Evolutionary conservation across 495 filamentous ascomycete species (phyloP).

Genomic region (Trichocladium antarcticum): DNA sequence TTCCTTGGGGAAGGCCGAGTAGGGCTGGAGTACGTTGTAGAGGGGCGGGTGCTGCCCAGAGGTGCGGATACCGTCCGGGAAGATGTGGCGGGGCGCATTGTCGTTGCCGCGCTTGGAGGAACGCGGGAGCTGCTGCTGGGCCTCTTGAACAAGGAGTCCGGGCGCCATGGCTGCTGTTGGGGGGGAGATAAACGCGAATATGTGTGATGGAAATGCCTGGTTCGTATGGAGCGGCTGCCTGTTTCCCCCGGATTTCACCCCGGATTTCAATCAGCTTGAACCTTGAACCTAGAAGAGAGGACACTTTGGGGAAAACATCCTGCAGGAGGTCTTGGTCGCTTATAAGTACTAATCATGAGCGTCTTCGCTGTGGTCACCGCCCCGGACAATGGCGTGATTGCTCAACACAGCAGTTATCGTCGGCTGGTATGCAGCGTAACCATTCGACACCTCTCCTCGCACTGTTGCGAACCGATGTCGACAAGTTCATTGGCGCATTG

Average conservation of each 20-base stretch:
- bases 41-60: slow-evolving; percentile 73
- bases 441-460: background rate
- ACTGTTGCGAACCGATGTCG: background rate
- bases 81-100: slow-evolving; percentile 24
- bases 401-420: background rate
- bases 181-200: background rate
- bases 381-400: slow-evolving; percentile 1
- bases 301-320: too few species aligned
- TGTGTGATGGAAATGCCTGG: background rate
- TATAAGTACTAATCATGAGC: background rate
- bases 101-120: slow-evolving; percentile 17
- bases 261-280: too few species aligned
- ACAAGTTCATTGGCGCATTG: background rate
- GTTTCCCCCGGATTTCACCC: too few species aligned
- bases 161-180: slow-evolving; percentile 22
- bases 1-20: slow-evolving; percentile 59
- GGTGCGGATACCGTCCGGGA: slow-evolving; percentile 47
- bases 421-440: background rate
- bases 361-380: too few species aligned
- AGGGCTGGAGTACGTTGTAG: slow-evolving; percentile 53
- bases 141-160: slow-evolving; percentile 25
- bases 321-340: too few species aligned
- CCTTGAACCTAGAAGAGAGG: too few species aligned
- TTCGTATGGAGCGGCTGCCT: background rate
- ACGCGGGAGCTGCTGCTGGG: background rate